These are phyloP conservation scores for Skeletonema grethae DNA, from an alignment of 108 stramenopile genomes.

Conservation along the genomic window DNA sequence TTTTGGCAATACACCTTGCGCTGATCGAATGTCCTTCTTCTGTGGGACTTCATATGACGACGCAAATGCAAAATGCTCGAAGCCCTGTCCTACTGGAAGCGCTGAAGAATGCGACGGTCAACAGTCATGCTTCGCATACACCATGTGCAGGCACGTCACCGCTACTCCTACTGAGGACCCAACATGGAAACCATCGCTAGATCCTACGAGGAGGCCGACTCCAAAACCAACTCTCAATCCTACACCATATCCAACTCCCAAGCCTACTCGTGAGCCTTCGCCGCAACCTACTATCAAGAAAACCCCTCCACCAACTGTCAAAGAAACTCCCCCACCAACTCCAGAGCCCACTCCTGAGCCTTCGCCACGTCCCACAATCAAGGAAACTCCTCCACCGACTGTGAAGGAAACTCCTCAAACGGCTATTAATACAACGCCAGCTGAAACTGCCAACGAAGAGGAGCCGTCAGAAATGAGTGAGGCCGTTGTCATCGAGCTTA, in stretches of 20 bases:
- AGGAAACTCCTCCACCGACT: not conserved
- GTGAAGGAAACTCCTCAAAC: not conserved
- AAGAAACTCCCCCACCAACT: constrained; percentile 13
- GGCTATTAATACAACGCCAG: not conserved
- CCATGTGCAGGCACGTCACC: constrained; percentile 55
- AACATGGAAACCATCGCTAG: constrained; percentile 19
- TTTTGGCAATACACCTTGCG: constrained; percentile 52
- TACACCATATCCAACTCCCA: constrained; percentile 8
- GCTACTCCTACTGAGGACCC: constrained; percentile 32
- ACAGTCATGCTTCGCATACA: constrained; percentile 82
- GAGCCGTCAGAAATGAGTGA: constrained; percentile 11
- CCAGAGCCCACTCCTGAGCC: not conserved
- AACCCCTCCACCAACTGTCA: constrained; percentile 10
- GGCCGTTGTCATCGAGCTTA: constrained; percentile 44
- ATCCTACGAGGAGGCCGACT: constrained; percentile 23
- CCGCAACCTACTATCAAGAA: constrained; percentile 14
- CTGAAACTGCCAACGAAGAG: constrained; percentile 9
- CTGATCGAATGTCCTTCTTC: constrained; percentile 54
- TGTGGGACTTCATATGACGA: constrained; percentile 82
- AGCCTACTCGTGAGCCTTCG: constrained; percentile 3
- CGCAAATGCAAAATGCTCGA: constrained; percentile 63
- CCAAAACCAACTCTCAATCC: constrained; percentile 4
- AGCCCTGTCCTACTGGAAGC: constrained; percentile 68
- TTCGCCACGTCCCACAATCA: not conserved
- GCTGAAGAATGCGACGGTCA: constrained; percentile 70